These are phyloP conservation scores for Elongisporangium senticosum DNA, from an alignment of 352 stramenopile genomes.

Conservation along the genomic window DNA sequence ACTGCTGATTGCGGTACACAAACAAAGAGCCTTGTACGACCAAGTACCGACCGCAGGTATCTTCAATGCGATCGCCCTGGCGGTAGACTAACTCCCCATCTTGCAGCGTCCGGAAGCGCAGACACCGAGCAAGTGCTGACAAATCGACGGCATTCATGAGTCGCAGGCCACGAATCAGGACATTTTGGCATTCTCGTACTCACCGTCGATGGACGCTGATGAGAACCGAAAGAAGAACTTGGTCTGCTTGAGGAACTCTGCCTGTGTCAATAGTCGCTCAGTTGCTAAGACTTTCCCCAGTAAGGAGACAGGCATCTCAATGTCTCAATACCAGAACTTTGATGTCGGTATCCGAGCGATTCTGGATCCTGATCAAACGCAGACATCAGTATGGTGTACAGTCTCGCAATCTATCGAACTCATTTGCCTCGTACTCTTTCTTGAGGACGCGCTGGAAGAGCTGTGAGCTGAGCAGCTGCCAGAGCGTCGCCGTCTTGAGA, in stretches of 20 bases:
- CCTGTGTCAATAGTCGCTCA: slow-evolving; percentile 9
- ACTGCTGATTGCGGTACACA: slow-evolving; percentile 27
- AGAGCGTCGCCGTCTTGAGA: not conserved
- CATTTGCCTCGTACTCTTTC: slow-evolving; percentile 18
- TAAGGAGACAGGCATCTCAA: no score
- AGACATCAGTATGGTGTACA: no score
- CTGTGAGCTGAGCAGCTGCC: not conserved
- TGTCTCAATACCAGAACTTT: slow-evolving; percentile 30
- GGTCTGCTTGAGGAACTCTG: slow-evolving; percentile 25
- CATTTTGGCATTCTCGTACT: not conserved
- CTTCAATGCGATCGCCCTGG: slow-evolving; percentile 30
- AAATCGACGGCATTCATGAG: not conserved
- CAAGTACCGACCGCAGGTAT: slow-evolving; percentile 31
- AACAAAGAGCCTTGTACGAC: slow-evolving; percentile 37
- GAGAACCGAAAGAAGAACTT: slow-evolving; percentile 26
- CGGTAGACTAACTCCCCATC: slow-evolving; percentile 40
- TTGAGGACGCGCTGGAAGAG: slow-evolving; percentile 20
- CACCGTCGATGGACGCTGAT: slow-evolving; percentile 36
- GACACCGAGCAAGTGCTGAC: slow-evolving; percentile 24
- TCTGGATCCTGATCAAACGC: slow-evolving; percentile 20
- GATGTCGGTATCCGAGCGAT: slow-evolving; percentile 37
- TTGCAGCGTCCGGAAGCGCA: slow-evolving; percentile 27
- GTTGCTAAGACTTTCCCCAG: not conserved
- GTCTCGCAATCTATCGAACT: no score
- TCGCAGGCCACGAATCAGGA: not conserved